Evolutionary conservation across 2,329 filamentous ascomycete genomes (phyloP), one percentile per base, ranked within the genome.

Genomic region (Nemania sp.): DNA sequence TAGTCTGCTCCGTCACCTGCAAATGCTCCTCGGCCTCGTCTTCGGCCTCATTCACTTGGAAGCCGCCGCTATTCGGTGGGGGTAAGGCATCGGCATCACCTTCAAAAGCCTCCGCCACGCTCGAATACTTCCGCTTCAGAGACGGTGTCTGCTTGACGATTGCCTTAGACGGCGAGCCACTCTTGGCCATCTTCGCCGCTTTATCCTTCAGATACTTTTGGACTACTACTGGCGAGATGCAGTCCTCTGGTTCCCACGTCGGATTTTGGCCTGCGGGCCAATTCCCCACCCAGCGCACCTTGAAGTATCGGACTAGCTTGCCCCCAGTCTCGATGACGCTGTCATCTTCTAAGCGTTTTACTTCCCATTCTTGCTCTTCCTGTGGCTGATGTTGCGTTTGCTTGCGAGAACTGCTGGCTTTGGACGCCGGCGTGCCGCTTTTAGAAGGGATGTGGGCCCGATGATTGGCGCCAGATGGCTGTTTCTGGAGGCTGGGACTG

Each of bases 191-290:
- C 40, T 60, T 72, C 2, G 46, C 54, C 12, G 66, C 65, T 50
- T 75, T 77, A 9, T 72, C 59, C 46, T 74, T 74, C 5, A 78
- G 63, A 58, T 80, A 86, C 2, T 72, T 72, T 6, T 70, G 72
- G 1, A 84, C 73, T 40, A 85, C 67, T 0, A 59, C 59, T 0
- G 68, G 57, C 0, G 80, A 71, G 2, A 87, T 77, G 54, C 85
- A 83, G 3, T 77, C 77, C 63, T 81, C 78, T 0, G 83, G 83
- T 66, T 87, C 84, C 84, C 84, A 87, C 0, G 83, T 82, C 0
- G 82, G 81, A 56, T 87, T 85, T 67, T 85, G 78, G 9, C 79
- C 80, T 0, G 77, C 72, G 0, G 83, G 82, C 84, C 84, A 87
- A 59, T 83, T 72, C 7, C 84, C 84, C 46, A 78, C 79, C 84